These are phyloP conservation scores for Pyrus communis DNA, from an alignment of 306 rosid species.

Conservation along the genomic window DNA sequence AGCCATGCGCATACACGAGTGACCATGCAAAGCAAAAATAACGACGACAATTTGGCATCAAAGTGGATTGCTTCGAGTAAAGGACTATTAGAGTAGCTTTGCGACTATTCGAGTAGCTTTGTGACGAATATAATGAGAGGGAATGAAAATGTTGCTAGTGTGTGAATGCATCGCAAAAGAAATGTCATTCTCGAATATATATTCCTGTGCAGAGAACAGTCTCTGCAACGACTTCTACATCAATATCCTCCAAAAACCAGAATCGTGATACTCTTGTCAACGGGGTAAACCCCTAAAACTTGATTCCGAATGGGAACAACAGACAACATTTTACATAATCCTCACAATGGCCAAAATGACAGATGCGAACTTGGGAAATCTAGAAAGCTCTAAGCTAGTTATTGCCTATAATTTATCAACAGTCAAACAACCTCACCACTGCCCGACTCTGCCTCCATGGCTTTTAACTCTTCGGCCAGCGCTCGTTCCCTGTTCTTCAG, in stretches of 20 bases:
- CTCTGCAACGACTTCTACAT: neutral
- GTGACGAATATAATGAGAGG: neutral
- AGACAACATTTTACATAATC: neutral
- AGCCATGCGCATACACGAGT: no score
- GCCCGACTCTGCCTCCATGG: constrained; percentile 19
- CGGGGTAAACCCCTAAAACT: neutral
- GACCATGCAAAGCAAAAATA: no score
- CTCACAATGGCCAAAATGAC: neutral
- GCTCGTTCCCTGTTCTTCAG: constrained; percentile 25
- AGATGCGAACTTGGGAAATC: neutral
- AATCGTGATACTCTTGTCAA: neutral
- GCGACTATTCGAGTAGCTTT: neutral
- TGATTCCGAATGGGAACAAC: neutral
- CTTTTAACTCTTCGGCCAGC: constrained; percentile 26
- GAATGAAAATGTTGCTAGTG: neutral
- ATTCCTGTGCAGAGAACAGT: neutral
- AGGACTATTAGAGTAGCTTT: neutral
- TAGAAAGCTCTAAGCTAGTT: neutral
- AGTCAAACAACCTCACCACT: constrained; percentile 8
- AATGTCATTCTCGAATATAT: neutral
- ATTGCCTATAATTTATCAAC: neutral
- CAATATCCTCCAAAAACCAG: neutral
- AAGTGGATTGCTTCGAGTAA: neutral
- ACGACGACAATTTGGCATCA: neutral
- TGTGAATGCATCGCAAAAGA: neutral